Conservation (phyloP, 108 stramenopile species). For the Nannochloropsis salina region DNA sequence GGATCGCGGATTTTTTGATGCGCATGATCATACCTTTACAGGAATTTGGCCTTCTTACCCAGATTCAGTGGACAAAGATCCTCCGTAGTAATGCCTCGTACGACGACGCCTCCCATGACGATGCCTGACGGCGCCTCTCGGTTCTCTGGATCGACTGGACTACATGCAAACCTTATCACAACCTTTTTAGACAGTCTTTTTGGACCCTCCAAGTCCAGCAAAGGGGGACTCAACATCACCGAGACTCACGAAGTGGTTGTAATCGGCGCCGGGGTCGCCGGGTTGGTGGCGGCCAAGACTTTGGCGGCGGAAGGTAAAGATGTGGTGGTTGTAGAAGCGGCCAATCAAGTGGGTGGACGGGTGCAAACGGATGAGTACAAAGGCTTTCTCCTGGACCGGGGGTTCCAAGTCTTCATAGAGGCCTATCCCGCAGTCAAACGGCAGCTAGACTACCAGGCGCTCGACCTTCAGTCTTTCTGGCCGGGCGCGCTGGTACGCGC, state of each 20-base stretch:
- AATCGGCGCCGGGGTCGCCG: conserved; percentile 48
- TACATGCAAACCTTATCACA: background rate
- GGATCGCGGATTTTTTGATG: no score
- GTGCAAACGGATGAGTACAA: conserved; percentile 50
- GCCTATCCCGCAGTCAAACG: conserved; percentile 44
- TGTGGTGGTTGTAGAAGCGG: conserved; percentile 22
- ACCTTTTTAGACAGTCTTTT: background rate
- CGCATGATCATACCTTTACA: no score
- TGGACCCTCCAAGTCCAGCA: background rate
- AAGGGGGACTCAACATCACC: background rate
- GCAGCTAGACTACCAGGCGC: conserved; percentile 46
- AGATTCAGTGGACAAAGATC: no score
- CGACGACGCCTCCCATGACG: no score
- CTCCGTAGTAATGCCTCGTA: no score
- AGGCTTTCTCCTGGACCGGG: conserved; percentile 50
- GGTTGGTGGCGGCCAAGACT: conserved; percentile 47
- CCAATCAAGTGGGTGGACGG: conserved; percentile 27
- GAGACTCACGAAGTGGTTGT: conserved; percentile 43
- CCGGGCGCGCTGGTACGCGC: conserved; percentile 48
- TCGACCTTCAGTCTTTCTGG: conserved; percentile 38
- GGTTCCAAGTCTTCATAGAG: conserved; percentile 55
- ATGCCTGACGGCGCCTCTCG: no score
- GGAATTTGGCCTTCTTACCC: no score
- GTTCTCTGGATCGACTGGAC: background rate
- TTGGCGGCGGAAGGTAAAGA: conserved; percentile 27